Conservation (phyloP, 2,329 filamentous ascomycete genomes). For the Phyllosticta citriasiana region DNA sequence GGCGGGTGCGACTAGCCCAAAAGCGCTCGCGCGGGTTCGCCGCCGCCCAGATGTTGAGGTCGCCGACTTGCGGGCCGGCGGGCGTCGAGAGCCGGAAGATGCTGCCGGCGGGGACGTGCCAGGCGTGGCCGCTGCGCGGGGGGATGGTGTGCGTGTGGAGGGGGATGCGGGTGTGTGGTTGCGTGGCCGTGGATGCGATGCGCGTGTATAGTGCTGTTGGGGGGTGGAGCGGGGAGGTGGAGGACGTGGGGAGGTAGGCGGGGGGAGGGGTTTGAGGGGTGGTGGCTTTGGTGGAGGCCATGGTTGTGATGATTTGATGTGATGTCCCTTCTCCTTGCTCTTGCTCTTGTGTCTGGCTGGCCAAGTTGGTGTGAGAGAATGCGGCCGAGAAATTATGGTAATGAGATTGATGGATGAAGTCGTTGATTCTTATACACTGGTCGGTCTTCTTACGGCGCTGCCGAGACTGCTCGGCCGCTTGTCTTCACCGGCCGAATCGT, state of each 20-base stretch:
- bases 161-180: slow-evolving; percentile 12
- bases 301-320: background rate
- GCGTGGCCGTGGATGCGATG: slow-evolving; percentile 14
- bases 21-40: slow-evolving; percentile 70
- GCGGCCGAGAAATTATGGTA: too few species aligned
- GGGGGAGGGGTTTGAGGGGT: slow-evolving; percentile 16
- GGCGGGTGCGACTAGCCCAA: slow-evolving; percentile 70
- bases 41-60: slow-evolving; percentile 72
- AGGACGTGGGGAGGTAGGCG: slow-evolving; percentile 27
- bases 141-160: slow-evolving; percentile 43
- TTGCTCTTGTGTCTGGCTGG: too few species aligned
- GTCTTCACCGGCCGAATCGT: too few species aligned
- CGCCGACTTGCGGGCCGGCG: slow-evolving; percentile 69
- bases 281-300: background rate
- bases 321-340: background rate
- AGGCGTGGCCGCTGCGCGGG: slow-evolving; percentile 64
- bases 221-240: slow-evolving; percentile 22
- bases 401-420: too few species aligned
- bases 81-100: slow-evolving; percentile 68
- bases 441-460: background rate
- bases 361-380: background rate
- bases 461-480: background rate
- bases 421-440: too few species aligned
- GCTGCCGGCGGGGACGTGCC: slow-evolving; percentile 57
- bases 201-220: slow-evolving; percentile 21